Evolutionary conservation across 495 filamentous ascomycete species (phyloP), one percentile per base, ranked within the genome.

Genomic region (Talaromyces borbonicus): DNA sequence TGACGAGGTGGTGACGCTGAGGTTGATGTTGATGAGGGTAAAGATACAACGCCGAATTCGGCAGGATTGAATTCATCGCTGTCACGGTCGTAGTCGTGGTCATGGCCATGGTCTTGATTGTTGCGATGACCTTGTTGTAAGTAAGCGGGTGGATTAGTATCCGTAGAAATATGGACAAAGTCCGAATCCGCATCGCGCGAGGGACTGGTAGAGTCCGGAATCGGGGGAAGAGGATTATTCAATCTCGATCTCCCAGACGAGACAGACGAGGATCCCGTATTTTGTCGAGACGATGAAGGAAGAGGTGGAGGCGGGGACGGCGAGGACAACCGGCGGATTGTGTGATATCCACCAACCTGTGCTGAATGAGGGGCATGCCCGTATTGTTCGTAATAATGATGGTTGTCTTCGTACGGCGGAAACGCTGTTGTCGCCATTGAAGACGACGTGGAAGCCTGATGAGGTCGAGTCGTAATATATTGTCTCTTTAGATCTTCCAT

Each of bases 331-430:
- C 43, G 43, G 4, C 43, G 43, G 20, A 46, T 32, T 22, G 43
- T 35, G 15, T 33, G 43, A 11, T 46, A 46, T 4, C 43, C 43
- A 15, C 43, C 27, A 5, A 24, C 6, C 18, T 46, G 43, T 24
- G 20, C 43, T 5, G 20, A 23, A 8, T 46, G 35, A 22, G 35
- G 35, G 5, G 12, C 35, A 20, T 27, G 40, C 11, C 27, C 40
- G 19, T 43, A 24, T 27, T 43, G 22, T 39, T 39, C 30, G 14
- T 39, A 41, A 19, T 41, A 37, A 15, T 40, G 47, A 26, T 65
- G 60, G 12, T 56, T 48, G 25, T 65, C 62, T 35, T 63, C 62
- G 37, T 65, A 65, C 6, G 60, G 47, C 1, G 62, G 62, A 47
- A 63, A 63, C 1, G 60, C 56, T 1, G 60, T 43, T 0, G 60